A percentile compares a stretch with the other conserved stretches of the same genome.
These are phyloP conservation scores for Mucor velutinosus DNA, from an alignment of 371 early-diverging fungal species.

Conservation along the genomic window DNA sequence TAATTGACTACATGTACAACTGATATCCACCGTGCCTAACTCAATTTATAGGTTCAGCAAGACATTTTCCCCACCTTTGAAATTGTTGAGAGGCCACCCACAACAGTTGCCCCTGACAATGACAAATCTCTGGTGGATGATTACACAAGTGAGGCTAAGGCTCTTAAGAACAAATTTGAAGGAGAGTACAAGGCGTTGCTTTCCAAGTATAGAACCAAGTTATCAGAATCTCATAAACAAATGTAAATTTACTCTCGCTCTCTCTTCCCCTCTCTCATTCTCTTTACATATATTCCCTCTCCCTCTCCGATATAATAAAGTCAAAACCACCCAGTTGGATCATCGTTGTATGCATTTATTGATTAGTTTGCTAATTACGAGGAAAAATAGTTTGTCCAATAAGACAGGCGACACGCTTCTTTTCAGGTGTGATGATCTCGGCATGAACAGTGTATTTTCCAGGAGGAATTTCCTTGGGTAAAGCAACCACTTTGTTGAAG, in stretches of 20 bases:
- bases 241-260: neutral
- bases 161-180: neutral
- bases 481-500: slow-evolving; percentile 46
- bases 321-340: too few relatives aligned
- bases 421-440: slow-evolving; percentile 26
- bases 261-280: too few relatives aligned
- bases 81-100: neutral
- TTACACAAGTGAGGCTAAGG: neutral
- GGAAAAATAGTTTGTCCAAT: slow-evolving; percentile 33
- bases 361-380: neutral
- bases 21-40: neutral
- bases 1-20: neutral
- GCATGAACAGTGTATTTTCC: slow-evolving; percentile 45
- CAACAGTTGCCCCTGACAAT: neutral
- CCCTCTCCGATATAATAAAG: too few relatives aligned
- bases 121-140: neutral
- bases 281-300: too few relatives aligned
- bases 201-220: neutral
- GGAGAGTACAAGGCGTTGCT: neutral
- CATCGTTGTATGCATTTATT: neutral
- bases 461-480: slow-evolving; percentile 57
- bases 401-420: slow-evolving; percentile 34
- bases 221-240: neutral
- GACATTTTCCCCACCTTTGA: neutral
- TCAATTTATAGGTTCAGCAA: neutral